Percentiles rank a stretch among this genome's conserved stretches.
Conservation (phyloP, 2,329 filamentous ascomycete genomes). For the Pochonia chlamydosporia region DNA sequence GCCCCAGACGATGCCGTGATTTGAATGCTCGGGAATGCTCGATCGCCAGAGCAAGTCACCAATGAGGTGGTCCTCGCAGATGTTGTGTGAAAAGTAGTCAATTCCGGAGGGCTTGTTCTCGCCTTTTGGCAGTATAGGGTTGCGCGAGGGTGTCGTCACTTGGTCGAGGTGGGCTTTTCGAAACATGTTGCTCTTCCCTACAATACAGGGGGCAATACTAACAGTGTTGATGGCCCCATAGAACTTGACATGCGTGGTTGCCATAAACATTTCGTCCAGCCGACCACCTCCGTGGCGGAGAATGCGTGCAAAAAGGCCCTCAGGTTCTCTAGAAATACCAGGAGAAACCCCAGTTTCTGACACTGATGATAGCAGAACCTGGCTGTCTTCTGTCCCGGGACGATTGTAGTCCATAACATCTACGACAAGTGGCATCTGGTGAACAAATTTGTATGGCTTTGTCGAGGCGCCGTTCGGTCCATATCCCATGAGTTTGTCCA, state of each 20-base stretch:
- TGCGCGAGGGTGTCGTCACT: slow-evolving; percentile 49
- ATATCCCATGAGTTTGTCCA: slow-evolving; percentile 76
- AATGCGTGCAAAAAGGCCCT: slow-evolving; percentile 22
- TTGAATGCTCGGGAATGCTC: slow-evolving; percentile 57
- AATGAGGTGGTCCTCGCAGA: slow-evolving; percentile 96
- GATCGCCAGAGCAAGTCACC: slow-evolving; percentile 84
- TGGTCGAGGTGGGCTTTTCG: slow-evolving; percentile 81
- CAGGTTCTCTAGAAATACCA: neutral
- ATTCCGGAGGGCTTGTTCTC: slow-evolving; percentile 57
- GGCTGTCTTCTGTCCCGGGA: slow-evolving; percentile 13
- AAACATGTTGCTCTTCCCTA: slow-evolving; percentile 99
- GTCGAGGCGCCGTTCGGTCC: slow-evolving; percentile 37
- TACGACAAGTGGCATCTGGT: slow-evolving; percentile 86
- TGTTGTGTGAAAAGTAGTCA: slow-evolving; percentile 91
- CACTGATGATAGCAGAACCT: slow-evolving; percentile 27
- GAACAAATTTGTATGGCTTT: slow-evolving; percentile 81
- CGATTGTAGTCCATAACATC: slow-evolving; percentile 47
- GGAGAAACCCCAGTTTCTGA: slow-evolving; percentile 19
- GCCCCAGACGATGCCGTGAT: slow-evolving; percentile 78
- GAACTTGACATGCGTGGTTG: slow-evolving; percentile 92
- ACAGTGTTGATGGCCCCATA: slow-evolving; percentile 96
- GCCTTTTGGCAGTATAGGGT: slow-evolving; percentile 35
- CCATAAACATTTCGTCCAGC: slow-evolving; percentile 91
- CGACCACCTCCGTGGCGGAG: slow-evolving; percentile 62
- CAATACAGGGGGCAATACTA: slow-evolving; percentile 81